phyloP scores from a whole-genome alignment of 805 yeast species.

The Myxozyma neotropica region DNA sequence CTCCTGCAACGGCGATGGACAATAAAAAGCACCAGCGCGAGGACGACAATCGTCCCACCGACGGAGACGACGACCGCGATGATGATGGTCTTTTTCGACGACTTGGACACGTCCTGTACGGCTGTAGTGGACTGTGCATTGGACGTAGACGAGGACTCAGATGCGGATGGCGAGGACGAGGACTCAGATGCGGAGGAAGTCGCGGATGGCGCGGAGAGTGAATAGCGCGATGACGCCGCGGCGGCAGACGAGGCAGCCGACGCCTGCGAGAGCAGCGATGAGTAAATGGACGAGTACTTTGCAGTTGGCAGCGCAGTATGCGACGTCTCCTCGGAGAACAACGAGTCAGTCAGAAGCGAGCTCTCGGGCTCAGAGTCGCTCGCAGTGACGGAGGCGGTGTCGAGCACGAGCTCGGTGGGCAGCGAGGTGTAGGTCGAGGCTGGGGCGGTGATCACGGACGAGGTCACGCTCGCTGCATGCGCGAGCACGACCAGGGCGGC shows the following conservation, averaged over 20 bases:
- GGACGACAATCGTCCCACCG: slow-evolving; percentile 2
- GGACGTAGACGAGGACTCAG: background rate
- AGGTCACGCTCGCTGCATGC: background rate
- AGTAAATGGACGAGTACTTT: background rate
- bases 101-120: background rate
- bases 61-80: slow-evolving; percentile 16
- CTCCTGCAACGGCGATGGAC: background rate
- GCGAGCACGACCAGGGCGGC: background rate
- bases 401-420: slow-evolving; percentile 10
- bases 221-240: background rate
- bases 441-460: slow-evolving; percentile 4
- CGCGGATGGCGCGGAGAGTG: background rate
- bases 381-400: background rate
- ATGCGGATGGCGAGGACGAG: slow-evolving; percentile 1
- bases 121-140: background rate
- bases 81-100: slow-evolving; percentile 1
- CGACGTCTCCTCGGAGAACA: no score
- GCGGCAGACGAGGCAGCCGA: background rate
- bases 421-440: slow-evolving; percentile 3
- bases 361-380: no score
- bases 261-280: background rate
- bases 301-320: background rate
- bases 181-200: slow-evolving; percentile 1
- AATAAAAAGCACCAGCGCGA: slow-evolving; percentile 5
- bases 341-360: background rate